Evolutionary conservation across 2,329 filamentous ascomycete species (phyloP), one percentile per base, ranked within the genome.

Genomic region (Alternaria brassicae): DNA sequence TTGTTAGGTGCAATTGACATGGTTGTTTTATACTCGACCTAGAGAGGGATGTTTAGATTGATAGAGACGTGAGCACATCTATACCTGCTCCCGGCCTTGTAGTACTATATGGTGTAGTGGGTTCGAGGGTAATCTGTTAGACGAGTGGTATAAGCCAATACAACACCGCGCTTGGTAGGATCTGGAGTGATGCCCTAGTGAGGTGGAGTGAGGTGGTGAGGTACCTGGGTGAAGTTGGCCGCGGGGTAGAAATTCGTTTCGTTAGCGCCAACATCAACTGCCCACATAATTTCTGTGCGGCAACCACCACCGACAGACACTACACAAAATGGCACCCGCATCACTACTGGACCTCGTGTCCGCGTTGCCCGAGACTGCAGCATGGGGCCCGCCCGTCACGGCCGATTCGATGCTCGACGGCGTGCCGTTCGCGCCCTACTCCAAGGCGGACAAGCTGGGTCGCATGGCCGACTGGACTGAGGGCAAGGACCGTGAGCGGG

Each of bases 391-490:
- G 53, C 80, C 91, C 62, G 87, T 90, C 69, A 90, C 93, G 61
- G 88, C 83, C 72, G 92, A 97, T 79, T 96, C 92, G 66, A 97
- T 91, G 63, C 87, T 98, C 73, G 89, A 96, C 78, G 95, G 95
- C 77, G 92, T 98, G 49, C 95, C 95, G 37, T 99, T 97, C 80
- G 95, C 95, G 72, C 95, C 95, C 62, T 99, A 95, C 85, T 97
- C 93, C 69, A 99, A 99, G 82, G 93, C 92, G 78, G 95, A 99
- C 84, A 98, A 97, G 86, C 85, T 99, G 61, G 95, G 95, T 76
- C 93, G 95, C 79, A 98, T 99, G 93, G 95, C 95, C 62, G 95
- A 99, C 84, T 99, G 95, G 95, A 96, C 93, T 47, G 95, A 97
- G 77, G 89, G 91, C 79, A 97, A 97, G 82, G 86, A 88, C 69